Percentiles rank a stretch among this genome's conserved stretches.
Conservation (phyloP, 805 yeast genomes). For the Saturnispora bothae region DNA sequence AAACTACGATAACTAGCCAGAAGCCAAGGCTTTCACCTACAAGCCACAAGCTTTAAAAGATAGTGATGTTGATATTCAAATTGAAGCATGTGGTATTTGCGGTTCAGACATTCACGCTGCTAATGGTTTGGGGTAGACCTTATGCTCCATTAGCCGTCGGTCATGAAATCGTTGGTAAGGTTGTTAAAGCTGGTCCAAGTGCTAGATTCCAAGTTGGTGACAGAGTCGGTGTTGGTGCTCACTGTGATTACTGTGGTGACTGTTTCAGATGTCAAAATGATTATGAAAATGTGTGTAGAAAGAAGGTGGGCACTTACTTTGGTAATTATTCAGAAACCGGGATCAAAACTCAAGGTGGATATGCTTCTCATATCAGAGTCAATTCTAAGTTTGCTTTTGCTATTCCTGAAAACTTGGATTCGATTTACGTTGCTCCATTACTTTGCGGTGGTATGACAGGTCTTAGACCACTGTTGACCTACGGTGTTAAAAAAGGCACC, state of each 20-base stretch:
- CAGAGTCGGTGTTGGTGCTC: conserved; percentile 44
- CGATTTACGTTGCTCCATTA: conserved; percentile 39
- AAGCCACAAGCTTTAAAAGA: conserved; percentile 12
- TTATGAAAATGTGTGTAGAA: conserved; percentile 39
- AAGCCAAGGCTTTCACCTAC: conserved; percentile 14
- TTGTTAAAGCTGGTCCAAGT: conserved; percentile 30
- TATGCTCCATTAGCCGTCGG: conserved; percentile 27
- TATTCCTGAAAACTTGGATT: conserved; percentile 36
- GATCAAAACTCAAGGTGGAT: conserved; percentile 36
- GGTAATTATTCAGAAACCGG: conserved; percentile 35
- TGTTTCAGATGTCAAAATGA: conserved; percentile 30
- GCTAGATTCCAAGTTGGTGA: conserved; percentile 33
- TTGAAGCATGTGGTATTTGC: conserved; percentile 38
- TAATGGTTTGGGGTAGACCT: conserved; percentile 21
- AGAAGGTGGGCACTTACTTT: conserved; percentile 42
- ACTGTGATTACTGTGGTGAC: conserved; percentile 27
- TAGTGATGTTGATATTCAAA: conserved; percentile 31
- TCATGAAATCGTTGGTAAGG: conserved; percentile 40
- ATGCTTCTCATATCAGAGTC: conserved; percentile 36
- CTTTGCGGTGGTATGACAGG: conserved; percentile 49
- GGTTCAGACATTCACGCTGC: conserved; percentile 41
- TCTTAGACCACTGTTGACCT: conserved; percentile 34
- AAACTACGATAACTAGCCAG: conserved; percentile 12
- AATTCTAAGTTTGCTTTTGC: conserved; percentile 36
- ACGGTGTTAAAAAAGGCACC: conserved; percentile 38